Base-by-base conservation (phyloP, 495 filamentous ascomycete species). In the Tuber borchii region DNA sequence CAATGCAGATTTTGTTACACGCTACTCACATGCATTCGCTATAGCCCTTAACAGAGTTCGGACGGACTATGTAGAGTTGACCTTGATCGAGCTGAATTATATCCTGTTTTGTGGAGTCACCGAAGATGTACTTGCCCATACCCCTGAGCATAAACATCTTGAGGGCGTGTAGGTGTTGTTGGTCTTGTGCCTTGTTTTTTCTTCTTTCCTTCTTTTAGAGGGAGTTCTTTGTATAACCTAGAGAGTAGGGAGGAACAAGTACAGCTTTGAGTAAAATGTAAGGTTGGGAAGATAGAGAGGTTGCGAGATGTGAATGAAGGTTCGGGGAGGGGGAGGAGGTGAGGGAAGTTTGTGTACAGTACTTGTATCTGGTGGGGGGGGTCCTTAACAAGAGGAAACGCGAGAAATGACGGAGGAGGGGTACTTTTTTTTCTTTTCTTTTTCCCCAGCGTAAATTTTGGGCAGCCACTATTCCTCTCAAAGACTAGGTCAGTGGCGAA, bases 51-150 rank as follows among this genome's bases (percentile, higher is more conserved):
- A 94, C 93, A 2, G 95, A 99, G 43, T 93, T 87, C 8, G 95
- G 95, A 77, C 95, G 92, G 80, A 99, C 96, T 73, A 99, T 91
- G 83, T 97, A 99, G 44, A 99, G 93, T 85, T 97, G 93, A 79
- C 95, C 95, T 84, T 97, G 93, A 9, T 95, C 89, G 44, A 99
- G 91, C 81, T 97, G 93, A 84, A 97, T 93, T 83, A 99, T 91
- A 83, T 98, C 95, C 79, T 88, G 87, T 86, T 97, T 97, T 76
- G 91, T 94, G 75, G 89, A 90, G 85, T 97, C 93, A 77, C 92
- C 92, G 80, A 99, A 98, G 80, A 99, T 88, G 75, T 93, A 90
- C 84, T 97, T 97, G 84, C 92, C 92, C 82, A 96, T 93, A 83
- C 91, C 91, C 78, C 90, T 86, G 83, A 92, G 88, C 88, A 92